phyloP scores from a whole-genome alignment of 768 basidiomycete species.

The Trametes cingulata region DNA sequence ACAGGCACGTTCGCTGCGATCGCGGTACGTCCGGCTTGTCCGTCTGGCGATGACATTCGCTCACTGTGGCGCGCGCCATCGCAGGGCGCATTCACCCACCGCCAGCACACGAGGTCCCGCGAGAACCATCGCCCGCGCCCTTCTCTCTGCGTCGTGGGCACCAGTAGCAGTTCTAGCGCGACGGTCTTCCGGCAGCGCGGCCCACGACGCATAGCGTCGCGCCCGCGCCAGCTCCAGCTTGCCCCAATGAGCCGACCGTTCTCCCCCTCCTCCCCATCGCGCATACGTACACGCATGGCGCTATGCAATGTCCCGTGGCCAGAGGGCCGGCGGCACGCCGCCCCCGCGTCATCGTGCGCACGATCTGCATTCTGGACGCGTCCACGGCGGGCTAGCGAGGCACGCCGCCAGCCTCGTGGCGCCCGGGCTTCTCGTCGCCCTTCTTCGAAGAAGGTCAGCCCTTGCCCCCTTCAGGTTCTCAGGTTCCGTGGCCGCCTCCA shows the following conservation, averaged over 20 bases:
- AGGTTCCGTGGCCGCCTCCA: not conserved
- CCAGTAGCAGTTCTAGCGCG: not conserved
- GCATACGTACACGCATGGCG: no score
- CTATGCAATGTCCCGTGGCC: no score
- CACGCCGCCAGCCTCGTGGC: constrained; percentile 1
- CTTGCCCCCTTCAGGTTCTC: no score
- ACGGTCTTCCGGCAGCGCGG: not conserved
- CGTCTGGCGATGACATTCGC: not conserved
- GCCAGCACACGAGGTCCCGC: not conserved
- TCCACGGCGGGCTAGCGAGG: not conserved
- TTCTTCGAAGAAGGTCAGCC: not conserved
- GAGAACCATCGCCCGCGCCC: not conserved
- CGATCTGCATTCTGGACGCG: not conserved
- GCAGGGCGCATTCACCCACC: not conserved
- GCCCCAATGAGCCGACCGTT: no score
- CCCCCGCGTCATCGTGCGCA: not conserved
- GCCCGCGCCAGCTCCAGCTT: no score
- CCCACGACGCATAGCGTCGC: not conserved
- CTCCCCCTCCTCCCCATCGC: no score
- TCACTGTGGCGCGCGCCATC: not conserved
- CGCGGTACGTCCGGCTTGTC: not conserved
- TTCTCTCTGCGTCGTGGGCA: not conserved
- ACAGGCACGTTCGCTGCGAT: not conserved
- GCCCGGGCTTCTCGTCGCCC: not conserved
- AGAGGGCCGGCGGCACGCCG: no score